Evolutionary conservation across 176 grass and related monocot species (phyloP).

Genomic region (Oryza glaberrima): DNA sequence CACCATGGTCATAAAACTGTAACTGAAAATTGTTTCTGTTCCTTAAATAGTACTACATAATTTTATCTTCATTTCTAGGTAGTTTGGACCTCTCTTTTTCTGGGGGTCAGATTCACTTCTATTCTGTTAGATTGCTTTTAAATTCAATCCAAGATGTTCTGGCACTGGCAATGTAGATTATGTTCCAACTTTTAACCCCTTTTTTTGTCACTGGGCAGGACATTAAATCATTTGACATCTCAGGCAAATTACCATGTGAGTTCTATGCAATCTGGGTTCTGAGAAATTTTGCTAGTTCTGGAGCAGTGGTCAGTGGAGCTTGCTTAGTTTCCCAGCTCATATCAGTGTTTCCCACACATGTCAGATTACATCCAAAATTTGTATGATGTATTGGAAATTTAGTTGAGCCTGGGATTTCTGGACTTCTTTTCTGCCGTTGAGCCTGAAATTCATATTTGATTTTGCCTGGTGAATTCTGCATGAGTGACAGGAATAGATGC

Average conservation of each 20-base stretch:
- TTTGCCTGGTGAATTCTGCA: neutral
- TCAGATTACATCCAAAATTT: constrained; percentile 45
- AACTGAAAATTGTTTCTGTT: too few relatives aligned
- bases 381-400: neutral
- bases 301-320: neutral
- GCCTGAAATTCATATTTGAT: neutral
- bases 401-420: too few relatives aligned
- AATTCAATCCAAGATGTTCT: constrained; percentile 8
- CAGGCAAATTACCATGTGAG: constrained; percentile 16
- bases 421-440: too few relatives aligned
- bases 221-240: constrained; percentile 31
- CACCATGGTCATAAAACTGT: too few relatives aligned
- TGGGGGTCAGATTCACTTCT: neutral
- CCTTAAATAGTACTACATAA: too few relatives aligned
- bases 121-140: constrained; percentile 18
- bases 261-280: constrained; percentile 20
- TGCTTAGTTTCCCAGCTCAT: constrained; percentile 25
- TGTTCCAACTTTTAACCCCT: neutral
- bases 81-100: neutral
- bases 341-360: constrained; percentile 23
- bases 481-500: neutral
- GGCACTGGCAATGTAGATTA: neutral
- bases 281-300: constrained; percentile 21
- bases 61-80: neutral
- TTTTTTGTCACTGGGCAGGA: constrained; percentile 15